A percentile compares a stretch with the other conserved stretches of the same genome.
These are phyloP conservation scores for Metarhizium rileyi DNA, from an alignment of 2,329 filamentous ascomycete genomes.

Conservation along the genomic window DNA sequence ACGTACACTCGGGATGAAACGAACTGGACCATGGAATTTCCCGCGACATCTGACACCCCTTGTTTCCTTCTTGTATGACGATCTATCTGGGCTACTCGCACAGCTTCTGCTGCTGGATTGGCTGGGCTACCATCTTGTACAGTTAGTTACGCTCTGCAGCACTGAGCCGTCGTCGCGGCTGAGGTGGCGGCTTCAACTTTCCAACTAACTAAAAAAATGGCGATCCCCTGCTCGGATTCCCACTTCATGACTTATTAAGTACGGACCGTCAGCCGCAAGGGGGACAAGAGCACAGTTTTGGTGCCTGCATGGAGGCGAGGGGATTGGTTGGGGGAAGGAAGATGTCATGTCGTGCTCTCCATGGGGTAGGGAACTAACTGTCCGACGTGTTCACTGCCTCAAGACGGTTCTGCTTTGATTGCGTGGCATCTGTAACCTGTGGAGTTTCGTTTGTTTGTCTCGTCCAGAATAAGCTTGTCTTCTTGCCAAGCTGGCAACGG, in stretches of 20 bases:
- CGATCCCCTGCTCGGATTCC: not conserved
- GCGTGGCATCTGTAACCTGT: not conserved
- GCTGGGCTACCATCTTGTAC: not conserved
- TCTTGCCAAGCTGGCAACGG: not conserved
- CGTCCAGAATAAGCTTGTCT: not conserved
- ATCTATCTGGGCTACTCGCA: not conserved
- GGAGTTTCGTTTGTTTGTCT: not conserved
- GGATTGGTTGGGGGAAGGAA: too few relatives aligned
- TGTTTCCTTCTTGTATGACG: not conserved
- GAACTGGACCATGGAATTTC: not conserved
- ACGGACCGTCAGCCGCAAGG: conserved; percentile 5
- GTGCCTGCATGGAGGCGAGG: not conserved
- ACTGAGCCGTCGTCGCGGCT: not conserved
- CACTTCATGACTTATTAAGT: conserved; percentile 3
- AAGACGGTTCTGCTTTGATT: not conserved
- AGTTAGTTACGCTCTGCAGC: too few relatives aligned
- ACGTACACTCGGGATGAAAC: not conserved
- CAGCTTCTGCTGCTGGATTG: not conserved
- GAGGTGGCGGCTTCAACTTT: not conserved
- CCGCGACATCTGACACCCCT: not conserved
- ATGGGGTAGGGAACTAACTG: too few relatives aligned
- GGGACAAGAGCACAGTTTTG: not conserved
- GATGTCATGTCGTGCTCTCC: not conserved
- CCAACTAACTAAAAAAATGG: not conserved
- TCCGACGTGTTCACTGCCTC: too few relatives aligned